Evolutionary conservation across 139 green algal species (phyloP).

Genomic region (Coelastrella sp.): DNA sequence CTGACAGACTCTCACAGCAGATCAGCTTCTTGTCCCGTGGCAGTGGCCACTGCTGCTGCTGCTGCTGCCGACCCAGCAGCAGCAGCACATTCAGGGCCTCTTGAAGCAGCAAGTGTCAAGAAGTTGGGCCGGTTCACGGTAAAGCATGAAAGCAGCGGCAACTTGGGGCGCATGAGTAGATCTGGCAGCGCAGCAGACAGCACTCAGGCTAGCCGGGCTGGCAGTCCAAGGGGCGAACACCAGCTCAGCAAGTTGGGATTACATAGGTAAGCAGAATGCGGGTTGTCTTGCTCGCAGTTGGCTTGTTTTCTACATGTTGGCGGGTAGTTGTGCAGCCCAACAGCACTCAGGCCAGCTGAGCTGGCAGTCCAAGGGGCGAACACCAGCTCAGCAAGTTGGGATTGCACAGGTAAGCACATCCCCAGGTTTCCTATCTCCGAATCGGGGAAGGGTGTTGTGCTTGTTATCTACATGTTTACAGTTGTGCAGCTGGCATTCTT

Average conservation of each 20-base stretch:
- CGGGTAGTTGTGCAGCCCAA: no score
- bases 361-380: no score
- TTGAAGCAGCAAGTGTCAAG: slow-evolving; percentile 23
- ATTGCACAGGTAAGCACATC: no score
- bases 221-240: neutral
- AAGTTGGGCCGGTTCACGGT: slow-evolving; percentile 34
- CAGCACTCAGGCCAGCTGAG: no score
- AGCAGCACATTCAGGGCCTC: neutral
- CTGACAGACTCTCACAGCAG: no score
- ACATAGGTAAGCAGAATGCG: neutral
- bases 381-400: no score
- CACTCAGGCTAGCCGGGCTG: slow-evolving; percentile 14
- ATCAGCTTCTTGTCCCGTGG: no score
- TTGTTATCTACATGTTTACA: no score
- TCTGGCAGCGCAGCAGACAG: neutral
- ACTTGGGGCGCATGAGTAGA: neutral
- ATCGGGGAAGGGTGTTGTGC: no score
- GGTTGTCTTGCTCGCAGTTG: no score
- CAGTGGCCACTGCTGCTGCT: slow-evolving; percentile 16
- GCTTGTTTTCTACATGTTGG: neutral
- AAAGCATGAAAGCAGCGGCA: slow-evolving; percentile 22
- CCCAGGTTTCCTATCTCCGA: no score
- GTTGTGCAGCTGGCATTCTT: no score
- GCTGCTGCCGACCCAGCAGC: neutral
- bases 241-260: slow-evolving; percentile 19